Evolutionary conservation across 2,329 filamentous ascomycete genomes (phyloP).

Genomic region (Alternaria rosae): DNA sequence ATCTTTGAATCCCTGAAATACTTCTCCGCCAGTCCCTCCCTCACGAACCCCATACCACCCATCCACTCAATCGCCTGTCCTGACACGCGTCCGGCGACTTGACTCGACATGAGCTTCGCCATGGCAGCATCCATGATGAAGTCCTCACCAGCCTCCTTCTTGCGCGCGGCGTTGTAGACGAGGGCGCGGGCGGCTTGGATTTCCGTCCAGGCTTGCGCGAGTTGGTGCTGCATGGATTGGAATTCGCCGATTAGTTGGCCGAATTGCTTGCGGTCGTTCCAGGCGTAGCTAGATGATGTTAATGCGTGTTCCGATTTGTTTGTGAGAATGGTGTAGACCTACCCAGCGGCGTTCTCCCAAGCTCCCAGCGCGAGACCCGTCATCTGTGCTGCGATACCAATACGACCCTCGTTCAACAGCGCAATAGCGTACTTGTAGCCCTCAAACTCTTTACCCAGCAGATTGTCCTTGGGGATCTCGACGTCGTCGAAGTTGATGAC

Average conservation of each 20-base stretch:
- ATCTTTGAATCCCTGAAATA: conserved; percentile 99
- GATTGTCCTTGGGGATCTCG: conserved; percentile 83
- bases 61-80: conserved; percentile 96
- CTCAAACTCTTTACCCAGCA: conserved; percentile 86
- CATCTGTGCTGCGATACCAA: conserved; percentile 98
- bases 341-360: conserved; percentile 90
- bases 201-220: conserved; percentile 94
- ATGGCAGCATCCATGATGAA: conserved; percentile 97
- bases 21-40: conserved; percentile 97
- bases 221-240: conserved; percentile 99
- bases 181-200: conserved; percentile 89
- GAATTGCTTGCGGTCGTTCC: conserved; percentile 98
- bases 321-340: conserved; percentile 38
- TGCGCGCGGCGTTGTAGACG: conserved; percentile 94
- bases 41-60: conserved; percentile 98
- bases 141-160: conserved; percentile 96
- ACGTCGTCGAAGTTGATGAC: conserved; percentile 98
- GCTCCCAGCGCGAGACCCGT: conserved; percentile 93
- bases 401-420: conserved; percentile 93
- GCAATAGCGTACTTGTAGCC: conserved; percentile 98
- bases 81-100: conserved; percentile 87
- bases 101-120: conserved; percentile 94
- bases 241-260: conserved; percentile 93
- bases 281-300: conserved; percentile 72
- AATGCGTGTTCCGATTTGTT: not conserved